Percentiles rank a stretch among this genome's conserved stretches.
Conservation (phyloP, 768 basidiomycete species). For the Sporobolomyces roseus region DNA sequence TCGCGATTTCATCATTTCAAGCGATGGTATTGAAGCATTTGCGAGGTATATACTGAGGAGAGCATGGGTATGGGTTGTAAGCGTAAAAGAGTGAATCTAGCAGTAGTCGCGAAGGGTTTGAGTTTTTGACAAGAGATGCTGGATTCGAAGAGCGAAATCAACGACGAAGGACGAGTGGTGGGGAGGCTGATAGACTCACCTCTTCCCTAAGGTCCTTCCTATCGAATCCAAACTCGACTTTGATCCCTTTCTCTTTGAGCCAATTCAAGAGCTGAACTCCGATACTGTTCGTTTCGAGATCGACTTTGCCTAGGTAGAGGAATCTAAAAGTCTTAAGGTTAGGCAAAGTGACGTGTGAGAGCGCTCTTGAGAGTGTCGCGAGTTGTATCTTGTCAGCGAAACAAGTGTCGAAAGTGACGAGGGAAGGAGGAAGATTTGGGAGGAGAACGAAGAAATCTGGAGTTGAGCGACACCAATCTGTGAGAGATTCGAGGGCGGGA, state of each 20-base stretch:
- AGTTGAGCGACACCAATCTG: not conserved
- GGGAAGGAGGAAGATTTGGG: not conserved
- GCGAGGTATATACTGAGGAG: too few relatives aligned
- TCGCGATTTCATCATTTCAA: too few relatives aligned
- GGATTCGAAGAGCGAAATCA: not conserved
- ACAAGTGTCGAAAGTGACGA: not conserved
- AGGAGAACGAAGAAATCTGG: not conserved
- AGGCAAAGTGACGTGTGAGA: too few relatives aligned
- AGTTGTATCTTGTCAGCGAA: not conserved
- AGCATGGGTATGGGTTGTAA: too few relatives aligned
- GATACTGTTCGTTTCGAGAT: too few relatives aligned
- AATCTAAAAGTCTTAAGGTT: too few relatives aligned
- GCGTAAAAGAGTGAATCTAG: too few relatives aligned
- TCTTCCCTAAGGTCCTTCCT: slow-evolving; percentile 6
- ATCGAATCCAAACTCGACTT: slow-evolving; percentile 4
- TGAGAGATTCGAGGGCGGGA: not conserved
- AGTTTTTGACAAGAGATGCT: too few relatives aligned
- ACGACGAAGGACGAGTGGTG: not conserved
- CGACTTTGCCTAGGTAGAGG: too few relatives aligned
- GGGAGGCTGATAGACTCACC: slow-evolving; percentile 3
- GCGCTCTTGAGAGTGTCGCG: too few relatives aligned
- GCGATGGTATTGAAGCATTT: too few relatives aligned
- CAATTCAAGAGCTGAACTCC: not conserved
- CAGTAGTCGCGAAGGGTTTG: too few relatives aligned
- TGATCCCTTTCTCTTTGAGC: not conserved